Evolutionary conservation across 2,329 filamentous ascomycete species (phyloP), one percentile per base, ranked within the genome.

Genomic region (Colletotrichum limetticola): DNA sequence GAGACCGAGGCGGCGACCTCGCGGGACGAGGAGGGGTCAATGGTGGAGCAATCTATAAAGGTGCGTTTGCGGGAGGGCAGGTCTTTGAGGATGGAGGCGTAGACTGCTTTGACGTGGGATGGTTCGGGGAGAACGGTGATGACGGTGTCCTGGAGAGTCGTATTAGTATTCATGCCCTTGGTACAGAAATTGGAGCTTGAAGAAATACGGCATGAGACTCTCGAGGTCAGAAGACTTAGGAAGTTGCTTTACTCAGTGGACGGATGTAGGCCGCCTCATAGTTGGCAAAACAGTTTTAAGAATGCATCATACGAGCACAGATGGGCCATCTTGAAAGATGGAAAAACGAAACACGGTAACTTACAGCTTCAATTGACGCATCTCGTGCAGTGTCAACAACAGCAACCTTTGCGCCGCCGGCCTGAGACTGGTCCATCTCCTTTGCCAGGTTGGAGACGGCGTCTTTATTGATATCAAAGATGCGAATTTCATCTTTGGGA

Each of bases 11-110:
- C 87, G 26, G 95, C 95, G 5, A 98, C 92, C 76, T 91, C 89
- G 52, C 91, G 91, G 1, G 95, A 98, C 2, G 95, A 94, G 37
- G 91, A 91, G 0, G 95, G 95, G 82, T 98, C 97, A 79, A 99
- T 98, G 19, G 97, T 99, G 4, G 96, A 98, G 82, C 94, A 96
- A 83, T 99, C 97, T 80, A 99, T 97, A 82, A 97, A 98, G 71
- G 98, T 85, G 52, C 95, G 92, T 71, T 92, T 86, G 63, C 87
- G 88, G 53, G 86, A 84, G 1, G 86, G 81, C 1, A 86, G 82
- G 2, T 88, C 85, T 59, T 90, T 87, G 57, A 97, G 86, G 80
- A 98, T 95, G 67, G 92, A 88, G 59, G 90, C 86, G 82, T 95
- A 98, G 52, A 98, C 95, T 64, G 89, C 89, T 79, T 93, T 93